These are phyloP conservation scores for Penicillium sp. DNA, from an alignment of 2,329 filamentous ascomycete species.

Conservation along the genomic window DNA sequence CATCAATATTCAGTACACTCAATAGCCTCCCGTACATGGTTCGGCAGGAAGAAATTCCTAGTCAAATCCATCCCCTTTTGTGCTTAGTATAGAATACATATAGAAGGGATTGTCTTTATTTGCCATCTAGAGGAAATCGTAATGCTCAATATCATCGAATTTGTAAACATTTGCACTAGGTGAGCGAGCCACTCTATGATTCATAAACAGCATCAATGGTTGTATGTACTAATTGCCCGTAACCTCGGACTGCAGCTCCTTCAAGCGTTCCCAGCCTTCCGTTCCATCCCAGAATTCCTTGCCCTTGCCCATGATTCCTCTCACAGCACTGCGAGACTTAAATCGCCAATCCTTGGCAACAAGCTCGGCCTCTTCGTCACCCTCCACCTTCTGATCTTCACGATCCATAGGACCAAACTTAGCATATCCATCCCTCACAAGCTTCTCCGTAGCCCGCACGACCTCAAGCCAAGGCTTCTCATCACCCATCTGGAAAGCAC, in stretches of 20 bases:
- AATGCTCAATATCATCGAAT: too few species aligned
- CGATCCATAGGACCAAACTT: slow-evolving; percentile 64
- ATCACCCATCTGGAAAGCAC: slow-evolving; percentile 51
- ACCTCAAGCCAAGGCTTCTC: slow-evolving; percentile 67
- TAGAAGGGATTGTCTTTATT: too few species aligned
- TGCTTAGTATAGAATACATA: too few species aligned
- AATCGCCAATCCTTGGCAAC: slow-evolving; percentile 82
- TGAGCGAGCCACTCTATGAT: neutral
- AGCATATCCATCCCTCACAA: slow-evolving; percentile 75
- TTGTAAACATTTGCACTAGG: neutral
- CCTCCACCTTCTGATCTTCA: slow-evolving; percentile 51
- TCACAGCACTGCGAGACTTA: slow-evolving; percentile 79
- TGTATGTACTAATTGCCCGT: slow-evolving; percentile 25
- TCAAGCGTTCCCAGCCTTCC: slow-evolving; percentile 39
- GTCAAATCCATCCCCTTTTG: too few species aligned
- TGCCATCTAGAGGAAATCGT: too few species aligned
- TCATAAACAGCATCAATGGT: slow-evolving; percentile 6
- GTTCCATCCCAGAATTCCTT: slow-evolving; percentile 79
- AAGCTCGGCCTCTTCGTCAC: slow-evolving; percentile 49
- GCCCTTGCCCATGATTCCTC: slow-evolving; percentile 77
- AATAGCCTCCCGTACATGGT: too few species aligned
- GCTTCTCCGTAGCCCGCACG: slow-evolving; percentile 72
- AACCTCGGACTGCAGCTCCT: slow-evolving; percentile 38
- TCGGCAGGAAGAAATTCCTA: too few species aligned
- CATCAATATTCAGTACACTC: too few species aligned